Conservation (phyloP, 2,329 filamentous ascomycete species). For the Venturiaceae sp. region DNA sequence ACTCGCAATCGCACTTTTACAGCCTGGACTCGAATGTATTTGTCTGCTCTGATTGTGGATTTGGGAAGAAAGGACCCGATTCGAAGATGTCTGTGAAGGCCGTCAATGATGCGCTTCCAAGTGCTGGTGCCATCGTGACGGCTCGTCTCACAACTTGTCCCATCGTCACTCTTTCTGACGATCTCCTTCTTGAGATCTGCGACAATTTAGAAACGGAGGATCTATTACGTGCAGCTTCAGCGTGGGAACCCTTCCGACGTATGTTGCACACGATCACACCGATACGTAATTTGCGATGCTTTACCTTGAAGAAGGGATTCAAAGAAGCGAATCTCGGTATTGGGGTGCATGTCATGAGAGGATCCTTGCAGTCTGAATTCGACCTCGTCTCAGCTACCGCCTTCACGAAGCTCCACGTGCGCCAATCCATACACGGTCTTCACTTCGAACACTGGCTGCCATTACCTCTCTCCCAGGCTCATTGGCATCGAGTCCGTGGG, state of each 20-base stretch:
- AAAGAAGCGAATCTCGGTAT: slow-evolving; percentile 31
- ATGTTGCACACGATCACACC: slow-evolving; percentile 28
- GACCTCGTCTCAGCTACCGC: slow-evolving; percentile 37
- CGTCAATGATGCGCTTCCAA: not conserved
- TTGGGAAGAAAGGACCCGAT: not conserved
- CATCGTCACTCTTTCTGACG: not conserved
- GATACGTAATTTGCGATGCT: slow-evolving; percentile 38
- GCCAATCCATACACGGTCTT: slow-evolving; percentile 33
- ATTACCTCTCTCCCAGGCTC: slow-evolving; percentile 34
- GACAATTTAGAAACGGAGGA: slow-evolving; percentile 20
- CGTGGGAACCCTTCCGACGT: slow-evolving; percentile 25
- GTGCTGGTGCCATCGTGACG: not conserved
- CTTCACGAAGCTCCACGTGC: slow-evolving; percentile 25
- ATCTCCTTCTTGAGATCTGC: slow-evolving; percentile 9
- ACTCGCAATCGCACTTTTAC: not conserved
- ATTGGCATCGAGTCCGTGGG: slow-evolving; percentile 31
- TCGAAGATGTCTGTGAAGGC: not conserved
- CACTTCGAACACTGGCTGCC: slow-evolving; percentile 36
- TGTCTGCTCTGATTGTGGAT: not conserved
- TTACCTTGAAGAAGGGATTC: slow-evolving; percentile 34
- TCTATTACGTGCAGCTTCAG: slow-evolving; percentile 25
- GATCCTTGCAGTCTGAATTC: slow-evolving; percentile 36
- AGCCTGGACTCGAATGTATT: slow-evolving; percentile 18
- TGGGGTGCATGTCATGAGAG: slow-evolving; percentile 23
- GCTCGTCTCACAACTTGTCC: not conserved